phyloP scores from a whole-genome alignment of 2,329 filamentous ascomycete species.

The Amylocarpus encephaloides region DNA sequence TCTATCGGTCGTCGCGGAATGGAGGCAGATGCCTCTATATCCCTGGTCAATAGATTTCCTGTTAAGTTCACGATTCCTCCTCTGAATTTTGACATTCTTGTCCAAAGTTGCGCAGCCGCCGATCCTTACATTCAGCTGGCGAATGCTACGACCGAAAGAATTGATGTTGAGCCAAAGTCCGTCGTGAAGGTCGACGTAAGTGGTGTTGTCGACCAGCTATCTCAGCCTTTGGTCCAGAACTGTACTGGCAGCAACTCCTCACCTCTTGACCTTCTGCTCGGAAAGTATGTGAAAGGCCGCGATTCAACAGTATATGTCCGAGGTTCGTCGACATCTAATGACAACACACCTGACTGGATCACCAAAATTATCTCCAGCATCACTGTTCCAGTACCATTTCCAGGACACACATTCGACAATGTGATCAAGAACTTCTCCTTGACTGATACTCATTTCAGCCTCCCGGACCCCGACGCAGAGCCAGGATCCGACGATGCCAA shows the following conservation, averaged over 20 bases:
- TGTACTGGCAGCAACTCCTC: slow-evolving; percentile 76
- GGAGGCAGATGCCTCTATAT: slow-evolving; percentile 70
- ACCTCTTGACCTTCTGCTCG: slow-evolving; percentile 76
- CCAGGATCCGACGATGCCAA: slow-evolving; percentile 65
- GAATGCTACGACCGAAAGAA: slow-evolving; percentile 60
- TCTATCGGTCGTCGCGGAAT: slow-evolving; percentile 51
- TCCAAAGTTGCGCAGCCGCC: slow-evolving; percentile 69
- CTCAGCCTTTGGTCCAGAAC: slow-evolving; percentile 61
- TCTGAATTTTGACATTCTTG: slow-evolving; percentile 76
- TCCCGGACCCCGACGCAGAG: slow-evolving; percentile 75
- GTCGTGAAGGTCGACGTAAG: slow-evolving; percentile 64
- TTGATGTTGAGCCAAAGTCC: slow-evolving; percentile 62
- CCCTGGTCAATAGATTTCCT: slow-evolving; percentile 70
- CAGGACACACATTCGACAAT: slow-evolving; percentile 72
- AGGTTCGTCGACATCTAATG: slow-evolving; percentile 61
- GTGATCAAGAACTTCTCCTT: slow-evolving; percentile 85
- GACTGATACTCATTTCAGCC: slow-evolving; percentile 74
- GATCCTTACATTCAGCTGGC: slow-evolving; percentile 75
- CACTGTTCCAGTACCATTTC: slow-evolving; percentile 77
- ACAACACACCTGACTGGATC: slow-evolving; percentile 75
- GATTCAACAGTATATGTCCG: slow-evolving; percentile 76
- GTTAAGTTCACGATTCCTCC: slow-evolving; percentile 70
- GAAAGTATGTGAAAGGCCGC: slow-evolving; percentile 73
- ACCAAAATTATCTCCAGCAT: slow-evolving; percentile 73
- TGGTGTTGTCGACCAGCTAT: slow-evolving; percentile 66